A percentile compares a stretch with the other conserved stretches of the same genome.
These are phyloP conservation scores for Candida germanica DNA, from an alignment of 805 yeast genomes.

Conservation along the genomic window DNA sequence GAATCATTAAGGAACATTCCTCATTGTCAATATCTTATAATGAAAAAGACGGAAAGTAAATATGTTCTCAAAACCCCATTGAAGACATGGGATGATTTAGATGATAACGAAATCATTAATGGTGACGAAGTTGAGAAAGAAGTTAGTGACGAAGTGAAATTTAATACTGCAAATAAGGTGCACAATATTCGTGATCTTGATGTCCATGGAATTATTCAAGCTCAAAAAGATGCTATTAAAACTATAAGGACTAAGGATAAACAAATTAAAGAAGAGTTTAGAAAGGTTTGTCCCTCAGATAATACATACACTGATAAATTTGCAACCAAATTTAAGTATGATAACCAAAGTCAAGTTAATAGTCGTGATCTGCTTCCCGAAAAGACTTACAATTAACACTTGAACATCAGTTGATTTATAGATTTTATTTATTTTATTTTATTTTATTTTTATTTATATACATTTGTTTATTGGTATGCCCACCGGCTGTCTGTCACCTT, in stretches of 20 bases:
- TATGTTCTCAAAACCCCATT: conserved; percentile 60
- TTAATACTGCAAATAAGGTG: conserved; percentile 34
- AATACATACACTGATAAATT: conserved; percentile 12
- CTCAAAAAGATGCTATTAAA: conserved; percentile 36
- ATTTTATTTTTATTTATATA: not conserved
- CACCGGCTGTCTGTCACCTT: too few relatives aligned
- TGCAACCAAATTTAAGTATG: conserved; percentile 17
- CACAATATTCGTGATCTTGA: conserved; percentile 36
- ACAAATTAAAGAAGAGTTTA: conserved; percentile 39
- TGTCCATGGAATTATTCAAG: conserved; percentile 32
- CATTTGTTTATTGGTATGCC: not conserved
- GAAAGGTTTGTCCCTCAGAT: conserved; percentile 10
- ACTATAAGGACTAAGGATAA: conserved; percentile 42
- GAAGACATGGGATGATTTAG: conserved; percentile 68
- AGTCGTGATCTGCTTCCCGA: conserved; percentile 17
- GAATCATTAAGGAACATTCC: conserved; percentile 80
- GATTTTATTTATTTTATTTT: not conserved
- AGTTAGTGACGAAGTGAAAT: conserved; percentile 33
- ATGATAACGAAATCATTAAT: conserved; percentile 37
- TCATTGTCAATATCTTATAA: conserved; percentile 77
- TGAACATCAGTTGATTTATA: conserved; percentile 4
- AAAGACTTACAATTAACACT: not conserved
- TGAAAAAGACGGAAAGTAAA: conserved; percentile 58
- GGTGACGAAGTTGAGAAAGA: conserved; percentile 36
- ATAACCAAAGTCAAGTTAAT: conserved; percentile 26